Conservation (phyloP, 1,284 basidiomycete species). For the Psilocybe mexicana region DNA sequence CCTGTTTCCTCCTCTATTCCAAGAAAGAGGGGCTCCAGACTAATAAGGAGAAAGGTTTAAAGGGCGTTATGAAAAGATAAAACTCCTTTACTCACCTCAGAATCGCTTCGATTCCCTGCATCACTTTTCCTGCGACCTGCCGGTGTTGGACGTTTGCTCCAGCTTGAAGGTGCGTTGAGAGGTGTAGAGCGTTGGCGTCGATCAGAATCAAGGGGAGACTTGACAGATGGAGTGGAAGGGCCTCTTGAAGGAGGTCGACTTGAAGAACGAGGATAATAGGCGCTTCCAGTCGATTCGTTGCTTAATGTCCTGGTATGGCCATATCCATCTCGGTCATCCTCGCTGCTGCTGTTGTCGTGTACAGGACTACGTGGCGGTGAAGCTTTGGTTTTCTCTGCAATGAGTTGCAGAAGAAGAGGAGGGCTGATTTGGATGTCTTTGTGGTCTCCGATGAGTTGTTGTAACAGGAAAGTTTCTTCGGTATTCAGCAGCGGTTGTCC, state of each 20-base stretch:
- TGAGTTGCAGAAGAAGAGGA: slow-evolving; percentile 60
- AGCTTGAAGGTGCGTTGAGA: slow-evolving; percentile 69
- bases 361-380: slow-evolving; percentile 43
- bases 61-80: not conserved
- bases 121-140: slow-evolving; percentile 65
- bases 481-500: slow-evolving; percentile 57
- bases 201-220: slow-evolving; percentile 65
- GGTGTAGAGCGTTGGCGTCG: slow-evolving; percentile 65
- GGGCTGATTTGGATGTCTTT: slow-evolving; percentile 71
- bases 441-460: slow-evolving; percentile 53
- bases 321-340: slow-evolving; percentile 23
- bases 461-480: slow-evolving; percentile 60
- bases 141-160: slow-evolving; percentile 65
- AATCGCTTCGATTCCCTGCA: slow-evolving; percentile 67
- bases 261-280: slow-evolving; percentile 34
- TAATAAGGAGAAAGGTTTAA: slow-evolving; percentile 10
- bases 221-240: slow-evolving; percentile 29
- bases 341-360: slow-evolving; percentile 36
- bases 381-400: slow-evolving; percentile 61
- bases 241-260: slow-evolving; percentile 47
- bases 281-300: slow-evolving; percentile 48
- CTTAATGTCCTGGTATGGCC: slow-evolving; percentile 54
- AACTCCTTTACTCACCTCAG: slow-evolving; percentile 51
- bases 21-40: slow-evolving; percentile 37
- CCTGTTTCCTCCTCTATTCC: slow-evolving; percentile 33